phyloP scores from a whole-genome alignment of 495 filamentous ascomycete species.

The Platismatia glauca region DNA sequence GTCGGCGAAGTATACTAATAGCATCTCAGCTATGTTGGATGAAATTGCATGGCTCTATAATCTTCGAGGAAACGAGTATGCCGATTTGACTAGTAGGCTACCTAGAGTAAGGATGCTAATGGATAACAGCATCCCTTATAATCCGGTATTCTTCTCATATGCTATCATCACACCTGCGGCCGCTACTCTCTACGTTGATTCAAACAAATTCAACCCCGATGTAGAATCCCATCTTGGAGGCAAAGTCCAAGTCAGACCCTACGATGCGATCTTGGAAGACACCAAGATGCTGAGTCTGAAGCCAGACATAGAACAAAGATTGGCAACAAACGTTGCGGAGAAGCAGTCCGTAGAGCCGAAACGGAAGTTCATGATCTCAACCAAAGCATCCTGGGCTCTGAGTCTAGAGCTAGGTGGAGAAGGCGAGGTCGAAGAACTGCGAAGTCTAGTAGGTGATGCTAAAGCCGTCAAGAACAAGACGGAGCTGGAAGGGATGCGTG shows the following conservation, averaged over 20 bases:
- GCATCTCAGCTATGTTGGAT: conserved; percentile 65
- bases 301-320: conserved; percentile 32
- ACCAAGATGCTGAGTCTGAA: conserved; percentile 50
- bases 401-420: conserved; percentile 83
- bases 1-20: background rate
- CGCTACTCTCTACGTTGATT: conserved; percentile 78
- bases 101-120: conserved; percentile 19
- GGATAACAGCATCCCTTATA: conserved; percentile 74
- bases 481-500: conserved; percentile 86
- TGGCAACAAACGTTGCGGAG: conserved; percentile 23
- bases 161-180: conserved; percentile 74
- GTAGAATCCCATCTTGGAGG: conserved; percentile 61
- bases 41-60: conserved; percentile 99
- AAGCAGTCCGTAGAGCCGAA: conserved; percentile 25
- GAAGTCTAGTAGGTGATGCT: conserved; percentile 83
- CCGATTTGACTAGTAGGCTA: background rate
- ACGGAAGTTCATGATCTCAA: conserved; percentile 80
- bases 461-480: conserved; percentile 96
- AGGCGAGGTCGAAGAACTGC: conserved; percentile 71
- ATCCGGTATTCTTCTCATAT: conserved; percentile 98
- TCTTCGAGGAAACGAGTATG: conserved; percentile 82
- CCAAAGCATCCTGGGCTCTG: conserved; percentile 87
- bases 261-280: conserved; percentile 75
- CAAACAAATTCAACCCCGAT: conserved; percentile 62
- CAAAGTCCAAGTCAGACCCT: conserved; percentile 71